A percentile compares a stretch with the other conserved stretches of the same genome.
These are phyloP conservation scores for Candida glucosophila DNA, from an alignment of 1,139 yeast genomes.

Conservation along the genomic window DNA sequence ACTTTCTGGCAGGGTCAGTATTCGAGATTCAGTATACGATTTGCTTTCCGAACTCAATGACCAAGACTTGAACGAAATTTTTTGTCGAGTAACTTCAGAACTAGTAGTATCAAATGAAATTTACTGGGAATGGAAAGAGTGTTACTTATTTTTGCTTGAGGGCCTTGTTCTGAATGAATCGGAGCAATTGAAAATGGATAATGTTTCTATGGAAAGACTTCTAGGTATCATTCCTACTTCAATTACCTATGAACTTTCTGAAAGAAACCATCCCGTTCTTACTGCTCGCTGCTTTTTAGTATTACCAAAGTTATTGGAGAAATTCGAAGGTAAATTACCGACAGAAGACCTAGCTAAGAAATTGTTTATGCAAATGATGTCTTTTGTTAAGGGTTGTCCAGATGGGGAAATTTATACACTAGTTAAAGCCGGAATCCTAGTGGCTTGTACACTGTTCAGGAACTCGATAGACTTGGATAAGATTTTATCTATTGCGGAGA, in stretches of 20 bases:
- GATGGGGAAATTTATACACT: conserved; percentile 16
- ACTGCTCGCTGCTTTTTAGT: conserved; percentile 38
- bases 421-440: conserved; percentile 38
- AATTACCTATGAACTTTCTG: conserved; percentile 9
- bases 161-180: conserved; percentile 38
- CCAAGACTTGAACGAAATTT: conserved; percentile 22
- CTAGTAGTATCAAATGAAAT: conserved; percentile 6
- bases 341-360: conserved; percentile 28
- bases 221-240: conserved; percentile 14
- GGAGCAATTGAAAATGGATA: too few species aligned
- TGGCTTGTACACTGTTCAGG: conserved; percentile 47
- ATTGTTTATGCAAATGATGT: conserved; percentile 27
- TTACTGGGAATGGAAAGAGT: conserved; percentile 25
- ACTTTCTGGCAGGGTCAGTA: conserved; percentile 36
- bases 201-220: conserved; percentile 14
- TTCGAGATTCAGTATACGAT: conserved; percentile 49
- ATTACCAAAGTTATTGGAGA: conserved; percentile 51
- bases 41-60: conserved; percentile 37
- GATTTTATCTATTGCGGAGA: conserved; percentile 8
- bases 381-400: conserved; percentile 14
- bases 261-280: conserved; percentile 18
- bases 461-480: conserved; percentile 26
- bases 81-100: conserved; percentile 12
- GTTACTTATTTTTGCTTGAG: conserved; percentile 31
- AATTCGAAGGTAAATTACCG: conserved; percentile 29